These are phyloP conservation scores for Hericium coralloides DNA, from an alignment of 768 basidiomycete genomes.

Conservation along the genomic window DNA sequence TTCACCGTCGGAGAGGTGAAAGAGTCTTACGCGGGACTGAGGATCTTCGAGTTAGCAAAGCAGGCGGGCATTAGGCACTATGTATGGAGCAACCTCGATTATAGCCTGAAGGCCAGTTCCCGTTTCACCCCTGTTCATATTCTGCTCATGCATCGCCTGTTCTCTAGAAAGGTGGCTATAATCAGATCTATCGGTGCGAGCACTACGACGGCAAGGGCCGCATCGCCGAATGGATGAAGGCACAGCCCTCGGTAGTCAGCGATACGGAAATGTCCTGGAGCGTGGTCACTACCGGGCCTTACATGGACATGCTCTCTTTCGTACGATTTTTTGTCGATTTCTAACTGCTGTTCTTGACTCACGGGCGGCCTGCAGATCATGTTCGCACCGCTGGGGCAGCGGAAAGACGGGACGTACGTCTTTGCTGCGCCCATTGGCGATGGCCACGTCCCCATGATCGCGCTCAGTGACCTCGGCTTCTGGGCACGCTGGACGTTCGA, in stretches of 20 bases:
- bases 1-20: conserved; percentile 33
- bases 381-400: conserved; percentile 16
- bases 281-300: conserved; percentile 29
- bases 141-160: conserved; percentile 2
- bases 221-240: conserved; percentile 27
- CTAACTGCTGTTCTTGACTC: not conserved
- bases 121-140: not conserved
- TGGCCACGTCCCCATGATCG: conserved; percentile 19
- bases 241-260: conserved; percentile 24
- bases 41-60: conserved; percentile 32
- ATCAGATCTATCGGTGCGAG: conserved; percentile 24
- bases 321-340: conserved; percentile 14
- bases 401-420: conserved; percentile 19
- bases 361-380: conserved; percentile 7
- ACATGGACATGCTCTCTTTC: conserved; percentile 32
- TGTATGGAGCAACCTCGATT: conserved; percentile 32
- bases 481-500: conserved; percentile 21
- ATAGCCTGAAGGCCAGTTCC: conserved; percentile 25
- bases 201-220: conserved; percentile 33
- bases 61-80: conserved; percentile 27
- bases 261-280: conserved; percentile 27
- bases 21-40: conserved; percentile 31
- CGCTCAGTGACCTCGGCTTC: conserved; percentile 21
- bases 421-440: conserved; percentile 18
- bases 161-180: conserved; percentile 12